Percentiles rank a stretch among this genome's conserved stretches.
These are phyloP conservation scores for Lachancea dasiensis DNA, from an alignment of 805 yeast genomes.

Conservation along the genomic window DNA sequence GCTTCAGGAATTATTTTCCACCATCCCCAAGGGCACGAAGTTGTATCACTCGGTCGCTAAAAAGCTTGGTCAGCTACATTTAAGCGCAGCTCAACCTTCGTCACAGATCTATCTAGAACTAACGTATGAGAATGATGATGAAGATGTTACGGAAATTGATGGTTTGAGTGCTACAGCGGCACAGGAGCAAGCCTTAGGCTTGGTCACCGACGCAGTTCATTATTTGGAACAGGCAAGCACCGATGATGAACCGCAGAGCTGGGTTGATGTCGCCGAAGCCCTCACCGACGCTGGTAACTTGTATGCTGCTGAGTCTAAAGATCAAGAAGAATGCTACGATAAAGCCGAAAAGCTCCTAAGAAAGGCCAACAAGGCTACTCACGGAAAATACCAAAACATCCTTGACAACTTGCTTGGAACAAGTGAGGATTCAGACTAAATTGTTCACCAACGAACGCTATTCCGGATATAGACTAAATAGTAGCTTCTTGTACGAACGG, in stretches of 20 bases:
- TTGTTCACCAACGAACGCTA: not conserved
- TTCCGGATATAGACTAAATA: not conserved
- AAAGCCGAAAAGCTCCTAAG: conserved; percentile 63
- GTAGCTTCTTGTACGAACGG: conserved; percentile 2
- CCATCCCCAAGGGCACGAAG: conserved; percentile 11
- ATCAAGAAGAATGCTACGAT: conserved; percentile 60
- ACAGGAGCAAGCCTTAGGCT: conserved; percentile 42
- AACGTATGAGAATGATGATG: conserved; percentile 53
- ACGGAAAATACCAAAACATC: conserved; percentile 64
- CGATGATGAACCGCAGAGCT: conserved; percentile 68
- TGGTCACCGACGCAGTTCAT: conserved; percentile 48
- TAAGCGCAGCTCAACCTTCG: conserved; percentile 62
- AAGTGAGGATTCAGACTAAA: conserved; percentile 7
- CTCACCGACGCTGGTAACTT: conserved; percentile 73
- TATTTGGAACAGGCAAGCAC: conserved; percentile 55
- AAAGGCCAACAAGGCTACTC: conserved; percentile 74
- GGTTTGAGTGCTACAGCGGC: conserved; percentile 36
- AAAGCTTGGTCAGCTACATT: conserved; percentile 54
- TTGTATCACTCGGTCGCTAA: conserved; percentile 40
- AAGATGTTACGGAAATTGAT: conserved; percentile 28
- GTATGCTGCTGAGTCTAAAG: conserved; percentile 54
- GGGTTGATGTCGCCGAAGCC: conserved; percentile 86
- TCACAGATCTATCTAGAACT: conserved; percentile 48
- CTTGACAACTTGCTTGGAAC: conserved; percentile 44
- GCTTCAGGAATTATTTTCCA: conserved; percentile 20